Base-by-base conservation (phyloP, 2,329 filamentous ascomycete genomes). In the Pseudogymnoascus sp. region DNA sequence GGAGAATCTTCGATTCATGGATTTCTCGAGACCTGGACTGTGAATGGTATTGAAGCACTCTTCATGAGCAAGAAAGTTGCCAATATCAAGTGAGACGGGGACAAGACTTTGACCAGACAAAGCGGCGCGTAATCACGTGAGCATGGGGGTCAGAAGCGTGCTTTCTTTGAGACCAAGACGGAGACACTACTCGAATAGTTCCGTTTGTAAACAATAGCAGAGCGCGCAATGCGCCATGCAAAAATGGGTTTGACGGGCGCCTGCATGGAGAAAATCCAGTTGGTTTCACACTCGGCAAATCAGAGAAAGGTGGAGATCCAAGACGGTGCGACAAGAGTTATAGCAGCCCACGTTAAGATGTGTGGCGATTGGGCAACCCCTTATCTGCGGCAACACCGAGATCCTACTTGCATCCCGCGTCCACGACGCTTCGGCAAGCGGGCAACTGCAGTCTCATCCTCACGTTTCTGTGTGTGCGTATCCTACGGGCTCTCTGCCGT, bases 1-100 rank as follows among this genome's bases (percentile, higher is more conserved):
- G 60, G 56, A 65, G 53, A 60, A 63, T 63, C 33, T 63, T 64
- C 38, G 63, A 63, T 37, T 62, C 64, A 18, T 64, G 53, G 56
- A 61, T 37, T 21, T 50, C 44, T 50, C 5, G 12, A 11, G 44
- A 50, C 23, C 11, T 25, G 12, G 40, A 25, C 21, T 50, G 21
- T 25, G 21, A 25, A 50, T 50, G 44, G n/a, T 28, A 8, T n/a
- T n/a, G 12, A 28, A 6, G 21, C 44, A n/a, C 44, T 50, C 44
- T 3, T 50, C 7, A 5, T 50, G 44, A 25, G 44, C n/a, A 28
- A 25, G 23, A 50, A 50, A 8, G 12, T 31, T 28, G 44, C 25
- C 44, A 28, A 25, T 50, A 50, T 50, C 23, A 50, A 50, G 40
- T 23, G 18, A 23, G 21, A 47, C 6, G 18, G 11, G 5, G 42